Evolutionary conservation across 768 basidiomycete genomes (phyloP).

Genomic region (Tephrocybe sp.): DNA sequence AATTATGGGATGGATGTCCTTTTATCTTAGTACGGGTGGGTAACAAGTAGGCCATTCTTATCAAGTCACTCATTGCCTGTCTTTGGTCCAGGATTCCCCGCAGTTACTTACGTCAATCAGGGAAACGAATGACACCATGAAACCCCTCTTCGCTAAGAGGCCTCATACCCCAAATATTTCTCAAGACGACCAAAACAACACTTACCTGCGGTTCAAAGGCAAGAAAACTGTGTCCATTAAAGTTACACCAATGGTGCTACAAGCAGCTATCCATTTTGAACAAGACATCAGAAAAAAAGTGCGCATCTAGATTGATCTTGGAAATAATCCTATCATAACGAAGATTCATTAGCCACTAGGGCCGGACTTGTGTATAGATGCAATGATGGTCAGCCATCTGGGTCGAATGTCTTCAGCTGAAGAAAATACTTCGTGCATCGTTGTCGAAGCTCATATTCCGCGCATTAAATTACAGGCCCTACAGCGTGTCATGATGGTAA

Average conservation of each 20-base stretch:
- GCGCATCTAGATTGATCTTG: constrained; percentile 16
- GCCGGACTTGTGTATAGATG: constrained; percentile 39
- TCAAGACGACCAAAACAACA: constrained; percentile 26
- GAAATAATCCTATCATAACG: constrained; percentile 1
- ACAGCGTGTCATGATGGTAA: constrained; percentile 43
- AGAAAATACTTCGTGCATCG: constrained; percentile 17
- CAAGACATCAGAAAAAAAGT: constrained; percentile 48
- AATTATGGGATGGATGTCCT: constrained; percentile 45
- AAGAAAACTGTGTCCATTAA: constrained; percentile 35
- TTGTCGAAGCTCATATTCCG: constrained; percentile 43
- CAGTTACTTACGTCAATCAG: constrained; percentile 10
- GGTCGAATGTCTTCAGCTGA: constrained; percentile 26
- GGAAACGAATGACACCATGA: neutral
- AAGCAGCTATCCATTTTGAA: constrained; percentile 41
- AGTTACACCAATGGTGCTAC: constrained; percentile 56
- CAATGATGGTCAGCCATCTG: constrained; percentile 41
- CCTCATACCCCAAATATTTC: constrained; percentile 3
- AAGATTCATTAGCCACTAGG: constrained; percentile 24
- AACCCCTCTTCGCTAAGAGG: neutral
- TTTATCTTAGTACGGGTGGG: constrained; percentile 45
- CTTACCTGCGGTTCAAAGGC: constrained; percentile 40
- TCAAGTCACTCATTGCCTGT: neutral
- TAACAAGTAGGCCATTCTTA: neutral
- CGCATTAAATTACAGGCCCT: constrained; percentile 38
- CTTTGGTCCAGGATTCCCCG: constrained; percentile 22